Conservation (phyloP, 257 asterid genomes). For the Solanum corneliomulleri region DNA sequence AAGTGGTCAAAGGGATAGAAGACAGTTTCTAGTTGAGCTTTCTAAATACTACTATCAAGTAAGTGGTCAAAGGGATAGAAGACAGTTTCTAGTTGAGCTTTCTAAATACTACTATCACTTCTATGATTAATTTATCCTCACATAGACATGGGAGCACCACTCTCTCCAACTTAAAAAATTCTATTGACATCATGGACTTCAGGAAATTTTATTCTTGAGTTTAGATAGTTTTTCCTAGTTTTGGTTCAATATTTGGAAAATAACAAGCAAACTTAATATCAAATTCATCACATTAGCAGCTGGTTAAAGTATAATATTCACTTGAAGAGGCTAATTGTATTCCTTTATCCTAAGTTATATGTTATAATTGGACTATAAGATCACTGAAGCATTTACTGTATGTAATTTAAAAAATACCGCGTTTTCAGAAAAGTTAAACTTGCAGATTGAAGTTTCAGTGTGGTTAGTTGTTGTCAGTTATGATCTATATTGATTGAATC, state of each 20-base stretch:
- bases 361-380: not conserved
- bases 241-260: not conserved
- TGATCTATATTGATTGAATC: not conserved
- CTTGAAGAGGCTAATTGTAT: not conserved
- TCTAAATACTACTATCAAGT: not conserved
- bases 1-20: not conserved
- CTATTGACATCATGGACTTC: not conserved
- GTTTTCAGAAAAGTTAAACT: not conserved
- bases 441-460: not conserved
- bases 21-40: not conserved
- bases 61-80: not conserved
- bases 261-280: not conserved
- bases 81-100: not conserved
- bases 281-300: not conserved
- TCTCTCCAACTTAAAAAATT: not conserved
- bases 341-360: not conserved
- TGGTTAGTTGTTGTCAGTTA: not conserved
- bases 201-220: not conserved
- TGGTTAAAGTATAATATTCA: not conserved
- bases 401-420: not conserved
- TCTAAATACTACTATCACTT: not conserved
- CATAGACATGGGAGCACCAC: not conserved
- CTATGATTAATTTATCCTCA: not conserved
- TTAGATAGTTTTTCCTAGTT: not conserved
- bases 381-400: not conserved